Evolutionary conservation across 1,284 basidiomycete species (phyloP).

Genomic region (Retiboletus fuscus): DNA sequence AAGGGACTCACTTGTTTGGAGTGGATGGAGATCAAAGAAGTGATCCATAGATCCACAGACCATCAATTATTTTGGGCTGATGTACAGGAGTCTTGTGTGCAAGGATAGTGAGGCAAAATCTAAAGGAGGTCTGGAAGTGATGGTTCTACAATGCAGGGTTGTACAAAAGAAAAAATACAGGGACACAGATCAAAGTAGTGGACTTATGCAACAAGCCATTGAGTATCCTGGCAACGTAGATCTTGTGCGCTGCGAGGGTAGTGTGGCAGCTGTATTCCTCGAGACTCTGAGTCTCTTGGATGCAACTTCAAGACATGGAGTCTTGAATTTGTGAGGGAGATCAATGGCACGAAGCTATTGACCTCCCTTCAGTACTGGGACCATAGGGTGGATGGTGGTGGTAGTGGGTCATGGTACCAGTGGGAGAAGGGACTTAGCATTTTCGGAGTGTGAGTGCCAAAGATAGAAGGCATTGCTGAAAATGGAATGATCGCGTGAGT

Average conservation of each 20-base stretch:
- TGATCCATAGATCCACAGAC: too few species aligned
- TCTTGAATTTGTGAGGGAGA: constrained; percentile 2
- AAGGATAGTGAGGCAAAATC: not conserved
- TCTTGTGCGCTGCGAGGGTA: not conserved
- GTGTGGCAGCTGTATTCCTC: not conserved
- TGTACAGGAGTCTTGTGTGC: not conserved
- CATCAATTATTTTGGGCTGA: not conserved
- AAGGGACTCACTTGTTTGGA: too few species aligned
- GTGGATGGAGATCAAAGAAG: not conserved
- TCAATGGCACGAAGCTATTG: not conserved
- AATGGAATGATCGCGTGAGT: not conserved
- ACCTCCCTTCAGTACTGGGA: not conserved
- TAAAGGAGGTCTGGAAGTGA: not conserved
- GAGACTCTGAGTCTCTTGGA: constrained; percentile 5
- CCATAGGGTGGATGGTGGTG: not conserved
- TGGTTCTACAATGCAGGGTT: not conserved
- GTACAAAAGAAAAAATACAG: too few species aligned
- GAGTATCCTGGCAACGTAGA: not conserved
- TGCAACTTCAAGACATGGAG: not conserved
- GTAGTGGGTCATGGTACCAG: too few species aligned
- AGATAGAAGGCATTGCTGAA: not conserved
- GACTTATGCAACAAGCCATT: not conserved
- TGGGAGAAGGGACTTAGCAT: too few species aligned
- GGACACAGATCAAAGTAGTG: not conserved
- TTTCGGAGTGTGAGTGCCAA: too few species aligned